Percentiles rank a stretch among this genome's conserved stretches.
These are phyloP conservation scores for Quercus mongolica DNA, from an alignment of 306 rosid genomes.

Conservation along the genomic window DNA sequence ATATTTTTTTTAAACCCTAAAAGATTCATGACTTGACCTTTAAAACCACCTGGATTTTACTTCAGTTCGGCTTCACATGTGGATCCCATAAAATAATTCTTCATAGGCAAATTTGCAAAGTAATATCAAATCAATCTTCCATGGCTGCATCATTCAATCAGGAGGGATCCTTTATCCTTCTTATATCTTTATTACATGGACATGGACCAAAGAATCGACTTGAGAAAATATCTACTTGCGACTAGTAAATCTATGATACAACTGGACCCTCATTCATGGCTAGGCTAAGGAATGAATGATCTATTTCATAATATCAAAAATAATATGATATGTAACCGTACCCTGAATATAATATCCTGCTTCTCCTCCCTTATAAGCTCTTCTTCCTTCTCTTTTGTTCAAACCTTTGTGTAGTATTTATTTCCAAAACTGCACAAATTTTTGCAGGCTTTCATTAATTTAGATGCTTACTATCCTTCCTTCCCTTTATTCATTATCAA, in stretches of 20 bases:
- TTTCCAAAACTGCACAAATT: neutral
- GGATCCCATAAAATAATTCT: too few species aligned
- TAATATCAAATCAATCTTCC: too few species aligned
- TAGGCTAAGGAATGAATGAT: neutral
- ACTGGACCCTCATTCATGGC: neutral
- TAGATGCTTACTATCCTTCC: constrained; percentile 4
- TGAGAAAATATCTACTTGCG: neutral
- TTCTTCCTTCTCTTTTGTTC: neutral
- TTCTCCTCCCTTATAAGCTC: neutral
- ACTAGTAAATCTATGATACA: neutral
- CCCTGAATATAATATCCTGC: neutral
- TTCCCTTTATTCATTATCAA: constrained; percentile 35
- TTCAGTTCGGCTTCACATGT: too few species aligned
- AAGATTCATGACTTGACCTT: too few species aligned
- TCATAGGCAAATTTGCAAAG: too few species aligned
- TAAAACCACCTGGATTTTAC: too few species aligned
- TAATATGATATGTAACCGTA: neutral
- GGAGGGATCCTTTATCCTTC: neutral
- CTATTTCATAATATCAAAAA: neutral
- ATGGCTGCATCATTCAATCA: too few species aligned
- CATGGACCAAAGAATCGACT: neutral
- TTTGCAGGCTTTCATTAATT: neutral
- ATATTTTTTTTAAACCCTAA: too few species aligned
- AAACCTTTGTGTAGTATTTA: neutral
- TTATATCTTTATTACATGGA: neutral